These are phyloP conservation scores for Wickerhamomyces alni DNA, from an alignment of 805 yeast species.

Conservation along the genomic window DNA sequence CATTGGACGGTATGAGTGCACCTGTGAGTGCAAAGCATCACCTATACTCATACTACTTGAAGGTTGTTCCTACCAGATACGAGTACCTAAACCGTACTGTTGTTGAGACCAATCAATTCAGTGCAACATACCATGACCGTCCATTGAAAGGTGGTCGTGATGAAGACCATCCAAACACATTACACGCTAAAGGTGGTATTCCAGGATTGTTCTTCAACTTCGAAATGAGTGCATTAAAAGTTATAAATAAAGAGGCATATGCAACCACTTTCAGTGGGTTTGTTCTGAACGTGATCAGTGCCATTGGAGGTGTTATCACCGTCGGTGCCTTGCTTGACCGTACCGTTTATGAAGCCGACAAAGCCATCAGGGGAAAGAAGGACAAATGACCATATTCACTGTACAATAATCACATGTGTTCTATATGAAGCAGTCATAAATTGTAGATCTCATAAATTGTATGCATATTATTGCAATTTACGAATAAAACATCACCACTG, in stretches of 20 bases:
- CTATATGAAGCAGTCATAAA: no score
- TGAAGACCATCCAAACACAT: slow-evolving; percentile 82
- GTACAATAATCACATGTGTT: no score
- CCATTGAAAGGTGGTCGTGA: slow-evolving; percentile 85
- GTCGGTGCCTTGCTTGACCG: slow-evolving; percentile 87
- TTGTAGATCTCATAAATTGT: no score
- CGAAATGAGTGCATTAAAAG: slow-evolving; percentile 90
- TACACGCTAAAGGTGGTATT: slow-evolving; percentile 77
- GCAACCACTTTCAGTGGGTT: slow-evolving; percentile 77
- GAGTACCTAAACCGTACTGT: slow-evolving; percentile 52
- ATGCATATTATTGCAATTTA: no score
- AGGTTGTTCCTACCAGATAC: slow-evolving; percentile 85
- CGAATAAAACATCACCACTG: no score
- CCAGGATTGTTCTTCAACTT: slow-evolving; percentile 87
- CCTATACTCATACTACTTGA: slow-evolving; percentile 71
- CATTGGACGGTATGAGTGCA: slow-evolving; percentile 52
- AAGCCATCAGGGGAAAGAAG: slow-evolving; percentile 64
- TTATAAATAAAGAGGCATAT: slow-evolving; percentile 71
- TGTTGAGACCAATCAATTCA: slow-evolving; percentile 83
- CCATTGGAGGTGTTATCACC: slow-evolving; percentile 89
- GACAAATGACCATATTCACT: no score
- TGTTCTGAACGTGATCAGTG: slow-evolving; percentile 74
- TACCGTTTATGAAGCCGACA: slow-evolving; percentile 84
- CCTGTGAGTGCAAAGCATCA: slow-evolving; percentile 46
- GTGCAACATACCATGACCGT: slow-evolving; percentile 83